phyloP scores from a whole-genome alignment of 495 filamentous ascomycete species.

The Lichenothelia convexa region DNA sequence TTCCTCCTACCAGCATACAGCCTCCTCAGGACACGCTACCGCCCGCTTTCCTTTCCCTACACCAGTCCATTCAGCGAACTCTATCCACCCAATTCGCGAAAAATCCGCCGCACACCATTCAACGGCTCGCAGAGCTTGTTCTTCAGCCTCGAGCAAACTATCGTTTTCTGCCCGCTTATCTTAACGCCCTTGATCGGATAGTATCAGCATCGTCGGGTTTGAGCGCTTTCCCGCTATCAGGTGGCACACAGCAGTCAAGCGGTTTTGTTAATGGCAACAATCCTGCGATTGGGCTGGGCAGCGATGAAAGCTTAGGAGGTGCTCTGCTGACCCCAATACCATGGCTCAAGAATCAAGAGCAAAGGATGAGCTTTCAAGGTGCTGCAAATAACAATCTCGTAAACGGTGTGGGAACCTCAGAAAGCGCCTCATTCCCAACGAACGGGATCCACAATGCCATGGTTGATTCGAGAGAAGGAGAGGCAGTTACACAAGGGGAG shows the following conservation, averaged over 20 bases:
- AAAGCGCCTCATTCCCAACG: conserved; percentile 50
- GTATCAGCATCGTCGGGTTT: conserved; percentile 74
- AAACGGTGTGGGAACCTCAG: conserved; percentile 48
- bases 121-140: conserved; percentile 85
- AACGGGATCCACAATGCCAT: conserved; percentile 30
- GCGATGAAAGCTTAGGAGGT: conserved; percentile 78
- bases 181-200: conserved; percentile 80
- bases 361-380: conserved; percentile 43
- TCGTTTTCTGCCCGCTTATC: conserved; percentile 57
- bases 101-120: conserved; percentile 79
- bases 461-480: conserved; percentile 21
- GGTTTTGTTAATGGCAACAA: conserved; percentile 21
- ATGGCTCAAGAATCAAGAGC: conserved; percentile 40
- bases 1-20: conserved; percentile 7
- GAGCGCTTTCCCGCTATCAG: conserved; percentile 65
- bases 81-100: conserved; percentile 47
- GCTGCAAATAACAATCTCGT: conserved; percentile 55
- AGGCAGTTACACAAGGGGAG: conserved; percentile 58
- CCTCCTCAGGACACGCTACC: conserved; percentile 30
- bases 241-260: conserved; percentile 30
- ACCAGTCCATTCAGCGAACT: conserved; percentile 47
- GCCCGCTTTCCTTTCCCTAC: conserved; percentile 39
- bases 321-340: conserved; percentile 87
- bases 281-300: conserved; percentile 34
- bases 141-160: conserved; percentile 63